Percentiles rank a stretch among this genome's conserved stretches.
Evolutionary conservation across 1,284 basidiomycete species (phyloP).

Genomic region (Anthracocystis walkeri): DNA sequence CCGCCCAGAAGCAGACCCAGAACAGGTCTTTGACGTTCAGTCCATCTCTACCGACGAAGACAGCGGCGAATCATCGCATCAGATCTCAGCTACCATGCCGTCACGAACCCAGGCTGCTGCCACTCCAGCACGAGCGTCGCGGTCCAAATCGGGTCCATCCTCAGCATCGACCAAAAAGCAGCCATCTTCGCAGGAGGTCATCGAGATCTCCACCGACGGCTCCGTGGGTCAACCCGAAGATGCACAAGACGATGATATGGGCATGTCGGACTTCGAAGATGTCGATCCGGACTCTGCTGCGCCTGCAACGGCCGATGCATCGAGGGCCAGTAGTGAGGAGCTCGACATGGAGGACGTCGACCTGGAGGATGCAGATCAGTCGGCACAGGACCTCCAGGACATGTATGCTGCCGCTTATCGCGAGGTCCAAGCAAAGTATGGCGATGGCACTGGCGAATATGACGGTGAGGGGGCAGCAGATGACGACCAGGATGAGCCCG

Average conservation of each 20-base stretch:
- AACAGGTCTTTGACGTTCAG: constrained; percentile 48
- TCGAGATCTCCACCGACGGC: constrained; percentile 37
- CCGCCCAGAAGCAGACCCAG: constrained; percentile 32
- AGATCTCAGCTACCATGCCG: constrained; percentile 12
- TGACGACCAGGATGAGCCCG: constrained; percentile 22
- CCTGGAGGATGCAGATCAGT: constrained; percentile 35
- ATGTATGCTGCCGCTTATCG: constrained; percentile 56
- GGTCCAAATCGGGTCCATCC: constrained; percentile 5
- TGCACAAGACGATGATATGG: constrained; percentile 34
- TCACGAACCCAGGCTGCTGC: constrained; percentile 19
- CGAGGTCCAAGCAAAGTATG: constrained; percentile 34
- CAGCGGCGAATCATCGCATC: constrained; percentile 5
- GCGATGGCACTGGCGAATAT: constrained; percentile 27
- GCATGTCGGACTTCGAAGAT: constrained; percentile 53
- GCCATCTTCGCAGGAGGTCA: constrained; percentile 15
- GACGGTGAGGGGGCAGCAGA: constrained; percentile 20
- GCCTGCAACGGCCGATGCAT: constrained; percentile 7
- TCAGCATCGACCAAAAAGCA: constrained; percentile 8
- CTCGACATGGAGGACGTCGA: constrained; percentile 63
- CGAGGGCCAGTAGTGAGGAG: constrained; percentile 23
- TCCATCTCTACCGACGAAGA: constrained; percentile 33
- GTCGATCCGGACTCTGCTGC: constrained; percentile 35
- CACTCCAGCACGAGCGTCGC: constrained; percentile 4
- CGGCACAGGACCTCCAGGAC: constrained; percentile 37
- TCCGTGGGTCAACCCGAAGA: constrained; percentile 22